A percentile compares a stretch with the other conserved stretches of the same genome.
Conservation (phyloP, 164 flowering plant genomes). For the Amborella trichopoda region DNA sequence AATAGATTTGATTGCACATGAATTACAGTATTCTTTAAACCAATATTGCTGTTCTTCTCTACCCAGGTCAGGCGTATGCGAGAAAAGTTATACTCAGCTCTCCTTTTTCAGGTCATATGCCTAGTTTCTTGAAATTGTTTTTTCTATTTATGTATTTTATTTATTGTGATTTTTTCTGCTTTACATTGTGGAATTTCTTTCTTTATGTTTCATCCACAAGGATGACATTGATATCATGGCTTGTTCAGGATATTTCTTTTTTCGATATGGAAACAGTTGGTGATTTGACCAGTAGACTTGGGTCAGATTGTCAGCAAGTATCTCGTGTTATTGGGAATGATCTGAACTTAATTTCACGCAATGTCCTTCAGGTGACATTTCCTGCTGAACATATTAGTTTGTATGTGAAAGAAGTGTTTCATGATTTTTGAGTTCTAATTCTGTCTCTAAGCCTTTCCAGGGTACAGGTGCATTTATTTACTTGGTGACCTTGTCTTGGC, state of each 20-base stretch:
- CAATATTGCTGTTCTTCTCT: constrained; percentile 8
- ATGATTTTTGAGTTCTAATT: constrained; percentile 8
- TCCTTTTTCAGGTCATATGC: constrained; percentile 63
- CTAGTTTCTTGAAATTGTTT: neutral
- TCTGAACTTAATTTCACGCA: constrained; percentile 73
- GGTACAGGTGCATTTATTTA: constrained; percentile 75
- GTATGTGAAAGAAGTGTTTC: neutral
- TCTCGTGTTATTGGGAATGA: constrained; percentile 94
- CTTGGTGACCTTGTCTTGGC: constrained; percentile 76
- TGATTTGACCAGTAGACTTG: constrained; percentile 93
- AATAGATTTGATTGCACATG: no score
- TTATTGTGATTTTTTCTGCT: neutral
- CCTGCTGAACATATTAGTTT: neutral
- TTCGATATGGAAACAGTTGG: constrained; percentile 85
- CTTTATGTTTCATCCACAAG: neutral
- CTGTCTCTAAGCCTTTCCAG: constrained; percentile 21
- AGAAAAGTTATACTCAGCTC: constrained; percentile 66
- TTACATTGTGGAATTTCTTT: neutral
- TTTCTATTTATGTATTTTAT: neutral
- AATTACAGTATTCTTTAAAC: no score
- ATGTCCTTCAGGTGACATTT: constrained; percentile 62
- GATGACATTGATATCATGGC: neutral
- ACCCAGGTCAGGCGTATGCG: constrained; percentile 84
- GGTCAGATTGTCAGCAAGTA: constrained; percentile 93
- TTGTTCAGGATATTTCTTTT: constrained; percentile 78